These are phyloP conservation scores for Emmonsia crescens DNA, from an alignment of 2,329 filamentous ascomycete species.

Conservation along the genomic window DNA sequence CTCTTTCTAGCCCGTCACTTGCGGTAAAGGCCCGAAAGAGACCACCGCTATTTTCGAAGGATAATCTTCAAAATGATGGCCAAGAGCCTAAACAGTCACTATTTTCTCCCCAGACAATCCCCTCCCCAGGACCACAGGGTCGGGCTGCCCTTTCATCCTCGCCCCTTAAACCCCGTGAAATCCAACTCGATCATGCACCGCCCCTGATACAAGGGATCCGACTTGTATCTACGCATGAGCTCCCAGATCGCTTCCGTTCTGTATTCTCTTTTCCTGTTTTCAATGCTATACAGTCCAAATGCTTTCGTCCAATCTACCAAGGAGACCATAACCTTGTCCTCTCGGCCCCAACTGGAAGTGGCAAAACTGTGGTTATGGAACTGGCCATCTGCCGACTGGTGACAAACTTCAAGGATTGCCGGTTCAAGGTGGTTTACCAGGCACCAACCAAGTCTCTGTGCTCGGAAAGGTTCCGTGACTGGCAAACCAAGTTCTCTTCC, in stretches of 20 bases:
- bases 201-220: slow-evolving; percentile 49
- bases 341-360: slow-evolving; percentile 72
- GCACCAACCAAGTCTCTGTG: slow-evolving; percentile 78
- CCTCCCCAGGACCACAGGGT: background rate
- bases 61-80: background rate
- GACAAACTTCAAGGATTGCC: slow-evolving; percentile 42
- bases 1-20: slow-evolving; percentile 24
- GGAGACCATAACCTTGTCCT: slow-evolving; percentile 67
- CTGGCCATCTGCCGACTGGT: slow-evolving; percentile 68
- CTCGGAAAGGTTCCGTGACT: slow-evolving; percentile 64
- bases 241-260: slow-evolving; percentile 59
- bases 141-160: background rate
- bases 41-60: background rate
- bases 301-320: slow-evolving; percentile 55
- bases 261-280: slow-evolving; percentile 66
- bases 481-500: slow-evolving; percentile 60
- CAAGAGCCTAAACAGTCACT: background rate
- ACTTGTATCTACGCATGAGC: slow-evolving; percentile 46
- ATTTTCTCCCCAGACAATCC: background rate
- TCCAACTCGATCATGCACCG: slow-evolving; percentile 24
- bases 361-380: slow-evolving; percentile 73
- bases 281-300: slow-evolving; percentile 75
- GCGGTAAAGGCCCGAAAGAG: slow-evolving; percentile 16
- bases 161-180: slow-evolving; percentile 14
- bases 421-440: slow-evolving; percentile 75